A percentile compares a stretch with the other conserved stretches of the same genome.
Evolutionary conservation across 768 basidiomycete species (phyloP).

Genomic region (Rhodotorula paludigena): DNA sequence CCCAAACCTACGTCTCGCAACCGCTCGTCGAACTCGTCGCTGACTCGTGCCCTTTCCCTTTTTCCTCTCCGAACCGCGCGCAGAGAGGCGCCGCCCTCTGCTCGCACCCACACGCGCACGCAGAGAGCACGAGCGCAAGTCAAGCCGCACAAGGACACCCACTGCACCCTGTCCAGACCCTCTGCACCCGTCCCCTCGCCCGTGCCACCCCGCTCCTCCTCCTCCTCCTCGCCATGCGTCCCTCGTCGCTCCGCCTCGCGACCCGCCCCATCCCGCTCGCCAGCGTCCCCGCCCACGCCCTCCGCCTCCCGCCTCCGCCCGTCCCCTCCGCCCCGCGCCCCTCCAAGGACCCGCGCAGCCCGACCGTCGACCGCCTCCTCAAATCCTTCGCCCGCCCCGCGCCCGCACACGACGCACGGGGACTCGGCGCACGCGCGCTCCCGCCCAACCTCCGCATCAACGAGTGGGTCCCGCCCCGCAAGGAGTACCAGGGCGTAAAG

Average conservation of each 20-base stretch:
- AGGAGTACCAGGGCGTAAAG: constrained; percentile 16
- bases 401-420: background rate
- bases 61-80: no score
- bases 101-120: no score
- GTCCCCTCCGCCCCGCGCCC: constrained; percentile 15
- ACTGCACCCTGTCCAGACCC: background rate
- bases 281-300: constrained; percentile 1
- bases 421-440: background rate
- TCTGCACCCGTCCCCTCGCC: background rate
- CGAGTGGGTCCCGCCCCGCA: constrained; percentile 11
- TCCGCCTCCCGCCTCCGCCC: constrained; percentile 14
- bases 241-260: background rate
- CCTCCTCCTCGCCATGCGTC: constrained; percentile 12
- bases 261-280: constrained; percentile 20
- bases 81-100: no score
- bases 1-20: no score
- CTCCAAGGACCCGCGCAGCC: background rate
- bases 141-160: background rate
- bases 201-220: background rate
- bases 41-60: no score
- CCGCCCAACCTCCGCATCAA: constrained; percentile 24
- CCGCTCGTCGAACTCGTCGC: no score
- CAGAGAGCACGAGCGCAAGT: no score
- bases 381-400: background rate
- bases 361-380: constrained; percentile 21